phyloP scores from a whole-genome alignment of 177 flowering plant species.

The Telopea speciosissima region DNA sequence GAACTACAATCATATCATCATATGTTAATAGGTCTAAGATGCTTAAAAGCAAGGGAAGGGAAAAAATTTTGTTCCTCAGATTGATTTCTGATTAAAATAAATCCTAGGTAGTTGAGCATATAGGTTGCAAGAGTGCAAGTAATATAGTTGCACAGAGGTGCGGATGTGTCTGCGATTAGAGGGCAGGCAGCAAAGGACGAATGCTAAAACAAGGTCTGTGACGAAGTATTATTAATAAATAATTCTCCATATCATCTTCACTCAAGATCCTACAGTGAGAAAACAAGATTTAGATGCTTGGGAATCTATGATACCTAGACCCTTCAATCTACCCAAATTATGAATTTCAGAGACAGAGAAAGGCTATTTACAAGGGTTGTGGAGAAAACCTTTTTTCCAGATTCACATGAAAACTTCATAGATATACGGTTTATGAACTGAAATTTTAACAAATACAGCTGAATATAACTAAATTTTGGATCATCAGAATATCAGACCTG shows the following conservation, averaged over 20 bases:
- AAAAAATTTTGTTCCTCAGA: too few species aligned
- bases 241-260: not conserved
- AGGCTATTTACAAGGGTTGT: too few species aligned
- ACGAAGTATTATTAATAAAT: too few species aligned
- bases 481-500: slow-evolving; percentile 45
- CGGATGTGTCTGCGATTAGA: too few species aligned
- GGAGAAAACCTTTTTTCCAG: too few species aligned
- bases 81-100: too few species aligned
- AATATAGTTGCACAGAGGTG: too few species aligned
- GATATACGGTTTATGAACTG: not conserved
- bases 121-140: too few species aligned
- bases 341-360: too few species aligned
- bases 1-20: not conserved
- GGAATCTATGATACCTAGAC: not conserved
- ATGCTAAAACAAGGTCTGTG: not conserved
- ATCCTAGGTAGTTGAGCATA: too few species aligned
- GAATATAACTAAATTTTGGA: not conserved
- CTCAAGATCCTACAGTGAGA: not conserved
- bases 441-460: not conserved
- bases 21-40: not conserved
- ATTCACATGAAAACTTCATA: too few species aligned
- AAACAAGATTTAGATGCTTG: not conserved
- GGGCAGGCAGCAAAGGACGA: not conserved
- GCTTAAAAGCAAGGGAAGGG: not conserved
- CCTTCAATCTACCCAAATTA: too few species aligned